phyloP scores from a whole-genome alignment of 164 flowering plant genomes.

The Liquidambar formosana region DNA sequence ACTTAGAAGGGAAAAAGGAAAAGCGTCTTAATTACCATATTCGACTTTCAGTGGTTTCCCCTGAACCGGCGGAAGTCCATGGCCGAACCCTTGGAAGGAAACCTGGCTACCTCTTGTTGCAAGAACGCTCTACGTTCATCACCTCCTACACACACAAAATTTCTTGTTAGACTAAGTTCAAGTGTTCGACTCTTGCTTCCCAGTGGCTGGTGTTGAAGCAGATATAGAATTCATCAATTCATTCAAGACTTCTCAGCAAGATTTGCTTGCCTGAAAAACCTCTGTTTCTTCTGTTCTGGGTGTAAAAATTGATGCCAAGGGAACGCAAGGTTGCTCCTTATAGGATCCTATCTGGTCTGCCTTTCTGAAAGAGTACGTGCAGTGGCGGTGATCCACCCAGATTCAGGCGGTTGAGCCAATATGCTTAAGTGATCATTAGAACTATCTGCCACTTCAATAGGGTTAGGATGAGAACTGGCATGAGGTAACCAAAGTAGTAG shows the following conservation, averaged over 20 bases:
- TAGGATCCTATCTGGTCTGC: no score
- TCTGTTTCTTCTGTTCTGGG: conserved; percentile 14
- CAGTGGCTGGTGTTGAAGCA: neutral
- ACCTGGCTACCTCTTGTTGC: conserved; percentile 42
- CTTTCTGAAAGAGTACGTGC: conserved; percentile 10
- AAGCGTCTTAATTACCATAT: neutral
- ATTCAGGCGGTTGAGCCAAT: no score
- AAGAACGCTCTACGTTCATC: conserved; percentile 34
- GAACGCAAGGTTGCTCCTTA: no score
- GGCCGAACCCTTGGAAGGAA: conserved; percentile 41
- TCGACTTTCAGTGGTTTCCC: conserved; percentile 13
- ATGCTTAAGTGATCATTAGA: no score
- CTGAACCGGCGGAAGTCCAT: conserved; percentile 43
- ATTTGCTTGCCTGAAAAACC: conserved; percentile 19
- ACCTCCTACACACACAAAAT: conserved; percentile 64
- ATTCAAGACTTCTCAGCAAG: conserved; percentile 19
- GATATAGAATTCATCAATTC: conserved; percentile 17
- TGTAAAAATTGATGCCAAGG: conserved; percentile 5
- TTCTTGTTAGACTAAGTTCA: conserved; percentile 43
- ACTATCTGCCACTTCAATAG: no score
- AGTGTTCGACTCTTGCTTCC: conserved; percentile 16
- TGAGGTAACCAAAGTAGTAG: no score
- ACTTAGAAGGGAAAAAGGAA: neutral
- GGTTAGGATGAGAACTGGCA: no score
- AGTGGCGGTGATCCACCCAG: conserved; percentile 22